These are phyloP conservation scores for Fragilariopsis cylindrus DNA, from an alignment of 108 stramenopile genomes.

Conservation along the genomic window DNA sequence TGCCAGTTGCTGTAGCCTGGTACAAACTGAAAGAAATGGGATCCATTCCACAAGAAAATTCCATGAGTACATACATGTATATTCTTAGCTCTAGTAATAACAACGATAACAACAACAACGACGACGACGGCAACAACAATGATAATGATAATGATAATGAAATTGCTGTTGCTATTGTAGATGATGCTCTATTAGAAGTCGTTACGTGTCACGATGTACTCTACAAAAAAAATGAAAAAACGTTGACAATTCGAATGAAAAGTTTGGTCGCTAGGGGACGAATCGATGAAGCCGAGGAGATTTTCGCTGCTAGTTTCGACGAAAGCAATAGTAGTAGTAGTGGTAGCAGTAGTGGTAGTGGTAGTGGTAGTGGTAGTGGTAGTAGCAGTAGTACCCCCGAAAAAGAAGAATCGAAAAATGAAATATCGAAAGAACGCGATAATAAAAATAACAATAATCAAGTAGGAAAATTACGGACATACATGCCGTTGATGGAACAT, in stretches of 20 bases:
- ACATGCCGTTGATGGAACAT: slow-evolving; percentile 66
- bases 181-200: slow-evolving; percentile 55
- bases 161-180: background rate
- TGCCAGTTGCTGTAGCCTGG: slow-evolving; percentile 49
- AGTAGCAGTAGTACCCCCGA: background rate
- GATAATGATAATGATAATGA: background rate
- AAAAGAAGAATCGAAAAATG: background rate
- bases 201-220: slow-evolving; percentile 76
- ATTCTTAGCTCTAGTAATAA: slow-evolving; percentile 20
- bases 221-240: slow-evolving; percentile 75
- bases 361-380: background rate
- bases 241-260: slow-evolving; percentile 68
- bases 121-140: background rate
- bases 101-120: background rate
- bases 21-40: slow-evolving; percentile 54
- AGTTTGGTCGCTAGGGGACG: slow-evolving; percentile 57
- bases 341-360: background rate
- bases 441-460: slow-evolving; percentile 7
- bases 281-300: slow-evolving; percentile 63
- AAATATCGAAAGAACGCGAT: background rate
- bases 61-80: slow-evolving; percentile 59
- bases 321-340: slow-evolving; percentile 14
- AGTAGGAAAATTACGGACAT: slow-evolving; percentile 61
- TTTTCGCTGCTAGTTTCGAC: slow-evolving; percentile 45
- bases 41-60: slow-evolving; percentile 35